Percentiles rank a stretch among this genome's conserved stretches.
phyloP scores from a whole-genome alignment of 176 grass and related monocot genomes.

The Melocanna baccifera region DNA sequence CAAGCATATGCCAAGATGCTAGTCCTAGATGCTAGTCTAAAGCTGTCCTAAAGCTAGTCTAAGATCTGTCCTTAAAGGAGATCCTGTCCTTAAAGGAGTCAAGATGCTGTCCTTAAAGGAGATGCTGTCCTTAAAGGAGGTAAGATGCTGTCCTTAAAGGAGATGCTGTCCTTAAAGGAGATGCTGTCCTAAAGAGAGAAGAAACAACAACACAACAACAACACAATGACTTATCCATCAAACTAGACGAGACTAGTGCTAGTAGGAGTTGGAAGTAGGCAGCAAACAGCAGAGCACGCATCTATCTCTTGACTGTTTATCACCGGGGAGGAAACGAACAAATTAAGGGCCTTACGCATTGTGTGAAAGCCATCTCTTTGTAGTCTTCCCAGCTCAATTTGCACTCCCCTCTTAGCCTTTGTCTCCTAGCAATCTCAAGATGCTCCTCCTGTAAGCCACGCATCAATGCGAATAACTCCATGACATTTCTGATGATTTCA shows the following conservation, averaged over 20 bases:
- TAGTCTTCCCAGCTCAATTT: slow-evolving; percentile 95
- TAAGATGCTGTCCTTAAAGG: too few relatives aligned
- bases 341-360: slow-evolving; percentile 63
- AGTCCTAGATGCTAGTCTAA: too few relatives aligned
- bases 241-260: slow-evolving; percentile 28
- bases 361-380: slow-evolving; percentile 98
- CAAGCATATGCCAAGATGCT: too few relatives aligned
- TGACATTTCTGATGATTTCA: slow-evolving; percentile 17
- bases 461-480: slow-evolving; percentile 21
- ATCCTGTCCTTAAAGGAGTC: too few relatives aligned
- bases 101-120: too few relatives aligned
- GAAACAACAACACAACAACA: too few relatives aligned
- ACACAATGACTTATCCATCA: too few relatives aligned
- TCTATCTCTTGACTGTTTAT: slow-evolving; percentile 23
- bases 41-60: too few relatives aligned
- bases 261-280: not conserved
- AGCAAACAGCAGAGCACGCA: slow-evolving; percentile 20
- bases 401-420: slow-evolving; percentile 44
- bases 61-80: too few relatives aligned
- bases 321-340: slow-evolving; percentile 38
- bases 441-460: slow-evolving; percentile 67
- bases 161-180: too few relatives aligned
- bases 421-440: slow-evolving; percentile 56
- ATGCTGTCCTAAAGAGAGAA: too few relatives aligned
- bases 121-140: too few relatives aligned